Conservation (phyloP, 1,284 basidiomycete species). For the Ustilago sp. region DNA sequence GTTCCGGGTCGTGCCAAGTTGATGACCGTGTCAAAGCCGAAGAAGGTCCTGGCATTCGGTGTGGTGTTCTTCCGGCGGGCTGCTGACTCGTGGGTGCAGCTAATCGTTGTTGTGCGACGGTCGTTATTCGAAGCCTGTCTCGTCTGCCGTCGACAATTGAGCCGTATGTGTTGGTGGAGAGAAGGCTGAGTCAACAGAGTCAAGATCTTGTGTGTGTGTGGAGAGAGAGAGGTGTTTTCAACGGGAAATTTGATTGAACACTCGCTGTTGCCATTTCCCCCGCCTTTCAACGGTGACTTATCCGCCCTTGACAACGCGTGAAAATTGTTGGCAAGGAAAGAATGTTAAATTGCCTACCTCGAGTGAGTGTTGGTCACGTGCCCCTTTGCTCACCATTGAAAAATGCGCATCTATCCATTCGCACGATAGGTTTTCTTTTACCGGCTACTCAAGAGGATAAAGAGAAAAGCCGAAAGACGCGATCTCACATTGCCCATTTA, state of each 20-base stretch:
- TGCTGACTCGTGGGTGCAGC: background rate
- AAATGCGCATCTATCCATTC: too few relatives aligned
- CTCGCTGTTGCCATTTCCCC: background rate
- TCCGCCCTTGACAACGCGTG: too few relatives aligned
- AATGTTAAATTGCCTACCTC: too few relatives aligned
- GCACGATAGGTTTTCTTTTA: too few relatives aligned
- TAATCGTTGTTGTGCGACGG: background rate
- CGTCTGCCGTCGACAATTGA: background rate
- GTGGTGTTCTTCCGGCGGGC: background rate
- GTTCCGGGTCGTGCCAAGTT: background rate
- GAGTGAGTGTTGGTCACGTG: too few relatives aligned
- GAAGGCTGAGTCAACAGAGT: too few relatives aligned
- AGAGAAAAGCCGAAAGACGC: too few relatives aligned
- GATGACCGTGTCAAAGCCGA: background rate
- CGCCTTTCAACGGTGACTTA: background rate
- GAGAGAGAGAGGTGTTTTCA: background rate
- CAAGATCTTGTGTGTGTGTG: too few relatives aligned
- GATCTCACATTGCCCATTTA: slow-evolving; percentile 1
- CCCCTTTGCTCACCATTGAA: too few relatives aligned
- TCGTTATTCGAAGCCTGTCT: background rate
- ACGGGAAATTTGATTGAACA: background rate
- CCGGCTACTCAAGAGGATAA: too few relatives aligned
- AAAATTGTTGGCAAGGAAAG: too few relatives aligned
- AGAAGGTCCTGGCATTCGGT: background rate
- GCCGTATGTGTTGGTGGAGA: background rate